These are phyloP conservation scores for Colletotrichum tabaci DNA, from an alignment of 2,329 filamentous ascomycete species.

Conservation along the genomic window DNA sequence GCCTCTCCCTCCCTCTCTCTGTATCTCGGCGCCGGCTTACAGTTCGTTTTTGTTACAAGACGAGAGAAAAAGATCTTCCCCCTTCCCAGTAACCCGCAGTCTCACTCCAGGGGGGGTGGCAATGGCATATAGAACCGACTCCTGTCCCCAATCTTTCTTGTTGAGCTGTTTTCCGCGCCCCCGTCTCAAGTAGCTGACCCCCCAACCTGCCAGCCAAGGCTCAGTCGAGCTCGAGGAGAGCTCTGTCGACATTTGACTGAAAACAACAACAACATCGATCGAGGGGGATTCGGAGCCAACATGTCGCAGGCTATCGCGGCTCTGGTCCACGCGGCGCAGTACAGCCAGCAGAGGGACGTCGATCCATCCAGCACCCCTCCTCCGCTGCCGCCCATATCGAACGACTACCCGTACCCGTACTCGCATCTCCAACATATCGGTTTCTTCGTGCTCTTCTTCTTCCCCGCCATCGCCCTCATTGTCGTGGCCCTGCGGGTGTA, in stretches of 20 bases:
- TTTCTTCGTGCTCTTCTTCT: constrained; percentile 36
- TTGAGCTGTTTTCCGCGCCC: constrained; percentile 15
- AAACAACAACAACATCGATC: background rate
- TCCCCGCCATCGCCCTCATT: constrained; percentile 24
- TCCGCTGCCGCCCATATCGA: constrained; percentile 22
- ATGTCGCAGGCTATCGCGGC: constrained; percentile 36
- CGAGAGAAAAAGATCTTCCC: background rate
- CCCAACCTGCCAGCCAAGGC: constrained; percentile 10
- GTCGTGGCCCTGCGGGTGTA: constrained; percentile 33
- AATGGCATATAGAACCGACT: constrained; percentile 22
- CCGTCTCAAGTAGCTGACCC: background rate
- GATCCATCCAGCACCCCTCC: background rate
- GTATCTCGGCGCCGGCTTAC: background rate
- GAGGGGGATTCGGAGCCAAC: background rate
- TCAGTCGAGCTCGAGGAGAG: constrained; percentile 15
- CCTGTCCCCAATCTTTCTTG: constrained; percentile 4
- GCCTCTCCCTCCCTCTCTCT: background rate
- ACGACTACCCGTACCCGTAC: constrained; percentile 35
- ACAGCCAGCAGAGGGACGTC: constrained; percentile 1
- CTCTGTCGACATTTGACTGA: background rate
- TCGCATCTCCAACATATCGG: constrained; percentile 30
- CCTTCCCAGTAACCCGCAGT: background rate
- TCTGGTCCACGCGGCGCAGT: constrained; percentile 34
- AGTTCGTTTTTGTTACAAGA: background rate
- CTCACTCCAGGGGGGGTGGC: background rate